A percentile compares a stretch with the other conserved stretches of the same genome.
phyloP scores from a whole-genome alignment of 371 early-diverging fungal genomes.

The Coemansia sp. region DNA sequence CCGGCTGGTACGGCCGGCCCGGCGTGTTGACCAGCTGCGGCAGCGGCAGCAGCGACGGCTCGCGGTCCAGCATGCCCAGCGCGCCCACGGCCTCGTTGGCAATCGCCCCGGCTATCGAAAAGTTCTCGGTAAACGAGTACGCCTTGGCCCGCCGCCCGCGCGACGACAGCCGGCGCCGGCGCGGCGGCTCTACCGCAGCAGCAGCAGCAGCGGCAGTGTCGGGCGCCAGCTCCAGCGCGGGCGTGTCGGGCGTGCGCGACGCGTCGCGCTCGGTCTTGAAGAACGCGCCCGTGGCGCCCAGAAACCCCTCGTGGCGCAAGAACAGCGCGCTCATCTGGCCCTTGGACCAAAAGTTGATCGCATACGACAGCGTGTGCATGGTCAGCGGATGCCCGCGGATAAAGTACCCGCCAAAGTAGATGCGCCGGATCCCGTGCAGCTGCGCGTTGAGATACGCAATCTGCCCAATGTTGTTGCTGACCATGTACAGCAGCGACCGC shows the following conservation, averaged over 20 bases:
- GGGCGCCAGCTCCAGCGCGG: background rate
- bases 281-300: slow-evolving; percentile 94
- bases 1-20: slow-evolving; percentile 56
- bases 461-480: slow-evolving; percentile 97
- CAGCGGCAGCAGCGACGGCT: slow-evolving; percentile 53
- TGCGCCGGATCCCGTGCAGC: slow-evolving; percentile 82
- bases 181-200: background rate
- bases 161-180: slow-evolving; percentile 14
- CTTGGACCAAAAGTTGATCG: slow-evolving; percentile 96
- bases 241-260: background rate
- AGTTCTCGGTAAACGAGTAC: slow-evolving; percentile 76
- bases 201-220: background rate
- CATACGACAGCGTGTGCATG: slow-evolving; percentile 96
- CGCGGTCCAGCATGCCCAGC: slow-evolving; percentile 62
- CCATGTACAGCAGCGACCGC: slow-evolving; percentile 85
- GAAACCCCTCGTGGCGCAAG: slow-evolving; percentile 94
- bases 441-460: slow-evolving; percentile 96
- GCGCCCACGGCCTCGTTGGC: slow-evolving; percentile 53
- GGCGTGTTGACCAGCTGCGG: slow-evolving; percentile 54
- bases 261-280: slow-evolving; percentile 47
- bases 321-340: slow-evolving; percentile 94
- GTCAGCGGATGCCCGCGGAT: slow-evolving; percentile 94
- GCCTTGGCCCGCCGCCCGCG: slow-evolving; percentile 49
- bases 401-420: slow-evolving; percentile 97
- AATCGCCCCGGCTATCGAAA: slow-evolving; percentile 57